Base-by-base conservation (phyloP, 2,329 filamentous ascomycete species). In the Phialemoniopsis sp. region DNA sequence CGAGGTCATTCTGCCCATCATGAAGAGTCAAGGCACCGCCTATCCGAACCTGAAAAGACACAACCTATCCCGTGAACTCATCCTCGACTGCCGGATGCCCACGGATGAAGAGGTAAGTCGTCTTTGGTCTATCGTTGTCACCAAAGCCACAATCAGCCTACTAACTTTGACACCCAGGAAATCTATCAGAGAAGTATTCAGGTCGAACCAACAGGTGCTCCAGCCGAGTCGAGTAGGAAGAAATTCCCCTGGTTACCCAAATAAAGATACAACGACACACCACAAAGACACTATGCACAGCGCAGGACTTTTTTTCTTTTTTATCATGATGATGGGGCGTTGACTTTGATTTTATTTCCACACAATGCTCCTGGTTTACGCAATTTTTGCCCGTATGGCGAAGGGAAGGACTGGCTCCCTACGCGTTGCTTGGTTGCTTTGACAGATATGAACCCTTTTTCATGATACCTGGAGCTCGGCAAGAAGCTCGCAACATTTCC, bases 1-100 rank as follows among this genome's bases (percentile, higher is more conserved):
- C 7, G 91, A 97, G 51, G 87, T 96, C 5, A 76, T 97, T 38
- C 72, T 96, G 43, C 85, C 88, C 3, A 82, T 98, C 39, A 94
- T 96, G 76, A 85, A 84, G 63, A 95, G 91, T 54, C 90, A 97
- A 62, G 86, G 87, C 39, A 81, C 81, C 36, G 82, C 89, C 5
- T 96, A 96, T 52, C 78, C 80, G 18, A 85, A 82, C 45, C 67
- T 91, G 45, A 68, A 70, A 28, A 82, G 75, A 52, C 82, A 85
- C 52, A 84, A 91, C 43, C 72, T 77, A 38, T 78, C 87, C 5
- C 75, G 82, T 52, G 82, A 87, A 51, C 62, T 95, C 53, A 80
- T 96, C 40, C 64, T 96, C 47, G 88, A 94, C 54, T 86, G 87
- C 49, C 81, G 82, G 54, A 85, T 96, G 66, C 73, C 81, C 33